Conservation (phyloP, 768 basidiomycete genomes). For the Amanita exitialis region DNA sequence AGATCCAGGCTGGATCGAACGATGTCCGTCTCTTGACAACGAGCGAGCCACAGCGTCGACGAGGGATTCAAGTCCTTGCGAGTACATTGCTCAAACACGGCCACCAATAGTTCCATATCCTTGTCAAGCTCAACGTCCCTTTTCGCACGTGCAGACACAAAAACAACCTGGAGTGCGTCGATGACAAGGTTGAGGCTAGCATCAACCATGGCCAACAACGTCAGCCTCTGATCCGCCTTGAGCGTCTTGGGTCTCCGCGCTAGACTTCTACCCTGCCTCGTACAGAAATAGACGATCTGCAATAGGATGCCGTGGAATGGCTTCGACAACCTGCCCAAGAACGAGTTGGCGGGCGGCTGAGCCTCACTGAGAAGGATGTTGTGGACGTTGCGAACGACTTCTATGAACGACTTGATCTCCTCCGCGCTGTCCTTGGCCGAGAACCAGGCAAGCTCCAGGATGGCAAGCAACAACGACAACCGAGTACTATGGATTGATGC, state of each 20-base stretch:
- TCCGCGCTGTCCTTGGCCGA: conserved; percentile 40
- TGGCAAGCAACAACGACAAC: conserved; percentile 59
- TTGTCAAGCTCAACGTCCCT: conserved; percentile 58
- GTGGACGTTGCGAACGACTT: conserved; percentile 50
- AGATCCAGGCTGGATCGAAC: conserved; percentile 69
- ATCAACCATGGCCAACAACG: conserved; percentile 50
- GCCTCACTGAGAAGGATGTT: conserved; percentile 62
- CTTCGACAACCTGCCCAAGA: conserved; percentile 51
- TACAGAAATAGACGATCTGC: conserved; percentile 72
- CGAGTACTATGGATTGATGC: conserved; percentile 68
- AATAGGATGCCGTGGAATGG: conserved; percentile 77
- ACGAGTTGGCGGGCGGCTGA: conserved; percentile 64
- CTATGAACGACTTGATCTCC: conserved; percentile 51
- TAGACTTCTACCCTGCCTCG: conserved; percentile 49
- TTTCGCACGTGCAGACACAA: conserved; percentile 50
- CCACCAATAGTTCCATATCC: conserved; percentile 73
- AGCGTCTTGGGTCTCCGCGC: conserved; percentile 36
- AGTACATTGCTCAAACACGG: conserved; percentile 78
- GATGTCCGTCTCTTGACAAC: conserved; percentile 74
- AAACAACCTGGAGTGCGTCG: conserved; percentile 54
- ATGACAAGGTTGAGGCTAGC: conserved; percentile 55
- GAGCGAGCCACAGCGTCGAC: conserved; percentile 66
- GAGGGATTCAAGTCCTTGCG: conserved; percentile 58
- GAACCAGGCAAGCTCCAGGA: conserved; percentile 80
- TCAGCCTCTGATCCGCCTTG: conserved; percentile 52